These are phyloP conservation scores for Chlorophyllum brunneum DNA, from an alignment of 768 basidiomycete species.

Conservation along the genomic window DNA sequence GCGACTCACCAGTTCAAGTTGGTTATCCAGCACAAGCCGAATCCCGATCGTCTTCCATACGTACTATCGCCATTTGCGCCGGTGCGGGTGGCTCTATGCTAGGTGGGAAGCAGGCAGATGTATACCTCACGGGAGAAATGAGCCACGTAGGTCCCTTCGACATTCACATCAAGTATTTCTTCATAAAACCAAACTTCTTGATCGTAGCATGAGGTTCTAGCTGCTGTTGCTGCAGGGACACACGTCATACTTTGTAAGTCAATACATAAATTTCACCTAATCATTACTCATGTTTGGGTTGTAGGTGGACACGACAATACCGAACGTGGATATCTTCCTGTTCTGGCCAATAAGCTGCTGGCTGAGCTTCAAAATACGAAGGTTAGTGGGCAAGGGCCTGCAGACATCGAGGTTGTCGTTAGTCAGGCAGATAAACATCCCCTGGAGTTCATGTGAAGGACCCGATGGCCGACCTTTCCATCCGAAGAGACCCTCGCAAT, in stretches of 20 bases:
- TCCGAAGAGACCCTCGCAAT: background rate
- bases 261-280: constrained; percentile 25
- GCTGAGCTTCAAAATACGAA: constrained; percentile 40
- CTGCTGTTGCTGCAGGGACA: constrained; percentile 68
- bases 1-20: constrained; percentile 53
- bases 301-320: constrained; percentile 91
- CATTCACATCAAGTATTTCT: constrained; percentile 7
- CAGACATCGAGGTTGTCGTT: constrained; percentile 59
- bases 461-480: constrained; percentile 8
- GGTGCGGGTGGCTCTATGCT: constrained; percentile 85
- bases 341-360: constrained; percentile 62
- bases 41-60: constrained; percentile 32
- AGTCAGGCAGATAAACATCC: constrained; percentile 77
- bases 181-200: constrained; percentile 18
- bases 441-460: constrained; percentile 53
- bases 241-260: constrained; percentile 82
- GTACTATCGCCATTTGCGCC: constrained; percentile 84
- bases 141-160: constrained; percentile 57
- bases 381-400: constrained; percentile 28
- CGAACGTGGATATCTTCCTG: constrained; percentile 87
- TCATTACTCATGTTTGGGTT: constrained; percentile 18
- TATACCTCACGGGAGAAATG: constrained; percentile 94
- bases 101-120: constrained; percentile 67
- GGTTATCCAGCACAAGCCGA: constrained; percentile 39
- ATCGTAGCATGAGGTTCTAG: constrained; percentile 80